These are phyloP conservation scores for Boletus semigastroideus DNA, from an alignment of 1,284 basidiomycete species.

Conservation along the genomic window DNA sequence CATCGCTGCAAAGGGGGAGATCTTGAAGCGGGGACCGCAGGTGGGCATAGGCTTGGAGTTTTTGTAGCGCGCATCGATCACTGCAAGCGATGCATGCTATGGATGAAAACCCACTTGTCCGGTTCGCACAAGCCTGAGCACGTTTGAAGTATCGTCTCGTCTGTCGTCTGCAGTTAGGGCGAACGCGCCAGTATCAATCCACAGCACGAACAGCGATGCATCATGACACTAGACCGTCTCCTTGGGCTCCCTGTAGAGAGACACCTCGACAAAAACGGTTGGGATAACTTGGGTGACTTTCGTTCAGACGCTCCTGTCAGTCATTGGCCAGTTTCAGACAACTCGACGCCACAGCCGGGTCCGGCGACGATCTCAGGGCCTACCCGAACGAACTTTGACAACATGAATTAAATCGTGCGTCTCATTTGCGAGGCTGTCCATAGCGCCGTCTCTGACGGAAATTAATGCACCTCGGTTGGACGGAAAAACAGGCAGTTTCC, in stretches of 20 bases:
- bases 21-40: conserved; percentile 79
- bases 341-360: not conserved
- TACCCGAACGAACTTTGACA: not conserved
- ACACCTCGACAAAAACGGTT: not conserved
- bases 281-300: not conserved
- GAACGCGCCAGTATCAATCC: no score
- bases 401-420: not conserved
- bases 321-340: not conserved
- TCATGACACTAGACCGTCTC: not conserved
- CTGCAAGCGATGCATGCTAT: conserved; percentile 10
- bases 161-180: no score
- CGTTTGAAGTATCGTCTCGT: not conserved
- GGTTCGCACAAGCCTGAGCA: not conserved
- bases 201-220: not conserved
- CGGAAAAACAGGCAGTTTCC: not conserved
- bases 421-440: not conserved
- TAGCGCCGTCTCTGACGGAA: not conserved
- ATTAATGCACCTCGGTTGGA: no score
- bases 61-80: conserved; percentile 38
- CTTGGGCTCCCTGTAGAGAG: no score
- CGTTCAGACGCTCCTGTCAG: not conserved
- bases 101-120: not conserved
- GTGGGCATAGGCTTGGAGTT: conserved; percentile 93
- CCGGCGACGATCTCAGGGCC: not conserved
- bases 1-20: conserved; percentile 76